Conservation (phyloP, 495 filamentous ascomycete genomes). For the Chaetomium cochliodes region DNA sequence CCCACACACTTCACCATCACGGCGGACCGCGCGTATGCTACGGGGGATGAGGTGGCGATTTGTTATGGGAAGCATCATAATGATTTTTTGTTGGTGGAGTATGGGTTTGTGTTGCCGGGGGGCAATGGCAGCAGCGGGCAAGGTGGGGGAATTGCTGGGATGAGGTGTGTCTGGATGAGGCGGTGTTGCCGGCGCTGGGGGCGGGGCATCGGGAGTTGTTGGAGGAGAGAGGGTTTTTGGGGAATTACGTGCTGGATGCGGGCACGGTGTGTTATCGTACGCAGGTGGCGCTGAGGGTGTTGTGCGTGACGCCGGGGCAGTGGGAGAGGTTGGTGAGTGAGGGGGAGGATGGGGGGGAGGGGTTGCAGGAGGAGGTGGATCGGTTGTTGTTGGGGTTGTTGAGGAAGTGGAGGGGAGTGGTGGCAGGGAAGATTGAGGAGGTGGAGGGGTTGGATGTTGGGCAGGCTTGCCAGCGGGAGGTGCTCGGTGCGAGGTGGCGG, state of each 20-base stretch:
- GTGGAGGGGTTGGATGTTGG: constrained; percentile 22
- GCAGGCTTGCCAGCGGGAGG: constrained; percentile 23
- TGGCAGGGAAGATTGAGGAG: constrained; percentile 20
- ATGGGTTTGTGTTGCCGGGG: constrained; percentile 65
- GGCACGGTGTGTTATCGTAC: constrained; percentile 68
- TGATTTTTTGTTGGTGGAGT: constrained; percentile 80
- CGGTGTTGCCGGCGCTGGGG: constrained; percentile 56
- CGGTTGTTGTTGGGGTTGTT: constrained; percentile 30
- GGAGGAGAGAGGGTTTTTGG: constrained; percentile 60
- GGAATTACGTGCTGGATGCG: constrained; percentile 63
- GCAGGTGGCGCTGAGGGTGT: constrained; percentile 61
- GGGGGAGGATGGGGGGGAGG: constrained; percentile 40
- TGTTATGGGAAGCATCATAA: constrained; percentile 79
- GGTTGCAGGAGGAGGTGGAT: constrained; percentile 35
- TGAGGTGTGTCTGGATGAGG: constrained; percentile 64
- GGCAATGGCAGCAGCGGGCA: too few relatives aligned
- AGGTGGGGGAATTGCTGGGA: constrained; percentile 61
- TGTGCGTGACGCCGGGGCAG: constrained; percentile 36
- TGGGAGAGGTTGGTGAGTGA: constrained; percentile 44
- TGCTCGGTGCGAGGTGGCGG: constrained; percentile 30
- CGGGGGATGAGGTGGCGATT: constrained; percentile 73
- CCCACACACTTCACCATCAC: constrained; percentile 60
- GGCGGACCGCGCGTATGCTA: constrained; percentile 52
- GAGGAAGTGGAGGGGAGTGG: constrained; percentile 23
- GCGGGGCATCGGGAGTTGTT: constrained; percentile 50